phyloP scores from a whole-genome alignment of 129 eudicot genomes.

The Flaveria brownii region DNA sequence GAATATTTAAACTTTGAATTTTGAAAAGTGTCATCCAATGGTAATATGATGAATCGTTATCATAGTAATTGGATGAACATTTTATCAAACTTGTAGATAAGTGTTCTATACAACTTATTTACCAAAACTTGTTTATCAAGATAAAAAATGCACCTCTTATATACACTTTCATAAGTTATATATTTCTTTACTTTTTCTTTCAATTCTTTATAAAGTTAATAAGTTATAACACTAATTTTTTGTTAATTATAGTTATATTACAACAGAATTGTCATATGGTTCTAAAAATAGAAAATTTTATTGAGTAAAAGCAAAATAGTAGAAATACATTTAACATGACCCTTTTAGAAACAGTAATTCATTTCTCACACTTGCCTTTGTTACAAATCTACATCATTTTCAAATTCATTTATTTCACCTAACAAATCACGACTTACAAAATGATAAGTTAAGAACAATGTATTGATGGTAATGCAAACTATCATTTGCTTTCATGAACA shows the following conservation, averaged over 20 bases:
- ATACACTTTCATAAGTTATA: neutral
- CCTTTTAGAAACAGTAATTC: neutral
- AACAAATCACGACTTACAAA: neutral
- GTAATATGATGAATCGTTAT: no score
- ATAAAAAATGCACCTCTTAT: neutral
- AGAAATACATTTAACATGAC: no score
- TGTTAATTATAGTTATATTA: neutral
- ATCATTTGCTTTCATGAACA: slow-evolving; percentile 30
- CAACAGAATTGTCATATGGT: neutral
- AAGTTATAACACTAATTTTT: neutral
- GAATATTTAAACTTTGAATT: no score
- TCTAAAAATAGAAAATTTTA: no score
- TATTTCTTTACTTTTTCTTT: neutral
- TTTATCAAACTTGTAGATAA: no score
- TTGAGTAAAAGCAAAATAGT: no score
- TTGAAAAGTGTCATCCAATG: no score
- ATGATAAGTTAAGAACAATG: neutral
- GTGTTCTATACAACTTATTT: no score
- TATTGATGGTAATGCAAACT: slow-evolving; percentile 19
- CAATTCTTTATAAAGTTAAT: neutral
- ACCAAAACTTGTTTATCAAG: no score
- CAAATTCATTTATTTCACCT: neutral
- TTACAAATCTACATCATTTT: neutral
- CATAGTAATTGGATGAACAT: no score
- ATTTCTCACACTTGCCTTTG: neutral